Conservation (phyloP, 2,329 filamentous ascomycete genomes). For the Aspergillus novofumigatus region DNA sequence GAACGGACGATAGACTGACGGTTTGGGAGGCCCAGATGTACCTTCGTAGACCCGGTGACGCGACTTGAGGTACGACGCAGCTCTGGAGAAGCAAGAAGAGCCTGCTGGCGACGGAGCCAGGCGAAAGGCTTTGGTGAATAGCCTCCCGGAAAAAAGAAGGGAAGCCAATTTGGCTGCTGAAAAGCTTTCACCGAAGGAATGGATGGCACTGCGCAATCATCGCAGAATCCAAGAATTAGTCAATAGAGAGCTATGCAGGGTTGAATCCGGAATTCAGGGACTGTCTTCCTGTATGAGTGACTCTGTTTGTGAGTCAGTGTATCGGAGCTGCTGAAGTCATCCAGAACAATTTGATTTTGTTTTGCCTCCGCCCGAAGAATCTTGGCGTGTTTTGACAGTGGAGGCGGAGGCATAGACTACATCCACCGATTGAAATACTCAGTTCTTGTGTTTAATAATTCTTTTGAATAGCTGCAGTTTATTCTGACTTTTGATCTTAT, state of each 20-base stretch:
- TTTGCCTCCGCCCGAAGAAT: neutral
- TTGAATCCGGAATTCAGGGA: neutral
- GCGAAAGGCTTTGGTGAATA: constrained; percentile 25
- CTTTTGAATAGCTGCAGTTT: neutral
- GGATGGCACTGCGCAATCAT: neutral
- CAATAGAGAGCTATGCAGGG: neutral
- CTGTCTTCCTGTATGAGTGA: neutral
- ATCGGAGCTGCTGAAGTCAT: neutral
- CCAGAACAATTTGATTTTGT: neutral
- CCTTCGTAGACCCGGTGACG: neutral
- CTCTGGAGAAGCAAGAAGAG: constrained; percentile 6
- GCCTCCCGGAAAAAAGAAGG: constrained; percentile 25
- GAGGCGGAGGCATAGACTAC: neutral
- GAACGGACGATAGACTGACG: neutral
- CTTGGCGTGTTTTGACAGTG: neutral
- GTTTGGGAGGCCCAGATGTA: neutral
- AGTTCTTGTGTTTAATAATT: neutral
- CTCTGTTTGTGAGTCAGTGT: neutral
- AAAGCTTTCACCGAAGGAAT: neutral
- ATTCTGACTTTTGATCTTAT: neutral
- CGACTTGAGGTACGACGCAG: neutral
- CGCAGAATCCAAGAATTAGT: neutral
- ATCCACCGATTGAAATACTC: neutral
- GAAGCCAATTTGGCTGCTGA: constrained; percentile 35
- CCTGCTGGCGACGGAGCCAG: constrained; percentile 8